Conservation (phyloP, 768 basidiomycete genomes). For the Termitomyces heimii region DNA sequence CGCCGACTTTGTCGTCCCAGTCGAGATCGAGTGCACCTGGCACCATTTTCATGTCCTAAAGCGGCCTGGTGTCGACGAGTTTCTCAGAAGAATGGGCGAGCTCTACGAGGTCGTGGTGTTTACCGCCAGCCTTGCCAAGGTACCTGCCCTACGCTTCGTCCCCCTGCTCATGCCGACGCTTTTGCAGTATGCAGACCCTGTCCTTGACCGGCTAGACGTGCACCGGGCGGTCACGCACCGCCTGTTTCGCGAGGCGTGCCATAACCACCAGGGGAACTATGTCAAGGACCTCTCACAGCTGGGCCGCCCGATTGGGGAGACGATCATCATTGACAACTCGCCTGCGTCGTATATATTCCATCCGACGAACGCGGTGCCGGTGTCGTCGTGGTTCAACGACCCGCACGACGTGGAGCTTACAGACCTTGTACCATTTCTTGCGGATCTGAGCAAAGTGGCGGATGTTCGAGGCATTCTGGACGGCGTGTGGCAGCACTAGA, state of each 20-base stretch:
- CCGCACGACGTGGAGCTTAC: constrained; percentile 97
- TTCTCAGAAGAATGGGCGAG: constrained; percentile 95
- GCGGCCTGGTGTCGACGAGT: constrained; percentile 95
- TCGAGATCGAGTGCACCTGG: constrained; percentile 97
- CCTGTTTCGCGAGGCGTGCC: constrained; percentile 95
- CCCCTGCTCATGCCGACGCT: not conserved
- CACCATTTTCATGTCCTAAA: constrained; percentile 99
- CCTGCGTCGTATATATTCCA: constrained; percentile 99
- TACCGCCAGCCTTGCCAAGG: constrained; percentile 96
- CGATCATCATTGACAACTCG: constrained; percentile 98
- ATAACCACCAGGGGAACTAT: constrained; percentile 97
- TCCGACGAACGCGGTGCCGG: constrained; percentile 96
- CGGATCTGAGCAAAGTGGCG: constrained; percentile 76
- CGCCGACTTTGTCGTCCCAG: constrained; percentile 97
- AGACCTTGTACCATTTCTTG: constrained; percentile 89
- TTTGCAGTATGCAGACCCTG: constrained; percentile 87
- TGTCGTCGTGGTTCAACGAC: constrained; percentile 99
- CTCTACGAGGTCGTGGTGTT: constrained; percentile 97
- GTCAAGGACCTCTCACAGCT: constrained; percentile 99
- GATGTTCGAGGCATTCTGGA: constrained; percentile 84
- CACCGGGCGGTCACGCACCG: constrained; percentile 90
- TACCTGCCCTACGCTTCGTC: constrained; percentile 25
- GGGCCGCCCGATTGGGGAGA: constrained; percentile 87
- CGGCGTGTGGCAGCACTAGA: no score
- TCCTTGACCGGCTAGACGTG: constrained; percentile 92